phyloP scores from a whole-genome alignment of 2,329 filamentous ascomycete species.

The Fusarium pseudograminearum region DNA sequence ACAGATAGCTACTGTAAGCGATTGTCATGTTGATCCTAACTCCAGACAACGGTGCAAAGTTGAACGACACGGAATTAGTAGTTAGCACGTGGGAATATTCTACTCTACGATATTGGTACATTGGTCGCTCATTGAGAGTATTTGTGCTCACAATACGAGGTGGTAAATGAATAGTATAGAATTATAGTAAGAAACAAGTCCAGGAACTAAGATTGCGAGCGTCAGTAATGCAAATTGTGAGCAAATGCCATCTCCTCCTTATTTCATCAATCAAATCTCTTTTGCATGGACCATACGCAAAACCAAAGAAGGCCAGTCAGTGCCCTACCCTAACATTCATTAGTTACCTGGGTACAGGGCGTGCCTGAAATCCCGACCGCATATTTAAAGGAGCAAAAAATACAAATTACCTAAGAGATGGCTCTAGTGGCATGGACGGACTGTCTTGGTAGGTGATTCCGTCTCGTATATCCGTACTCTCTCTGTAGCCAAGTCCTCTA shows the following conservation, averaged over 20 bases:
- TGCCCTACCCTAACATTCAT: no score
- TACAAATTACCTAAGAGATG: background rate
- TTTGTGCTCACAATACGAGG: background rate
- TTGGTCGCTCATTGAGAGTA: background rate
- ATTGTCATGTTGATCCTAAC: slow-evolving; percentile 32
- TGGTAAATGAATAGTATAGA: background rate
- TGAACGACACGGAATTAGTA: slow-evolving; percentile 1
- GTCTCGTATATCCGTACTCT: background rate
- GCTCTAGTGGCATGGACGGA: background rate
- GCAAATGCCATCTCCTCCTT: slow-evolving; percentile 12
- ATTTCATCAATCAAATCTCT: background rate
- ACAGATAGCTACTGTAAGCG: slow-evolving; percentile 1
- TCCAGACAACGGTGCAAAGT: slow-evolving; percentile 9
- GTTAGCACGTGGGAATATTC: slow-evolving; percentile 23
- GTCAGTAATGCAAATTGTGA: slow-evolving; percentile 18
- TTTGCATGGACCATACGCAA: slow-evolving; percentile 4
- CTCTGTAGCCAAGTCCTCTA: background rate
- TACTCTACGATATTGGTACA: slow-evolving; percentile 2
- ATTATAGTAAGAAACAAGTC: background rate
- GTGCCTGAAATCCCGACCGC: background rate
- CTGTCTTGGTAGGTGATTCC: background rate
- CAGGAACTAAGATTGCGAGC: slow-evolving; percentile 20
- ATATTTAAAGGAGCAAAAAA: background rate
- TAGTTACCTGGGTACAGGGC: background rate
- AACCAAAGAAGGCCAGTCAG: no score